Percentiles rank a stretch among this genome's conserved stretches.
Evolutionary conservation across 495 filamentous ascomycete species (phyloP).

Genomic region (Lindgomyces ingoldianus): DNA sequence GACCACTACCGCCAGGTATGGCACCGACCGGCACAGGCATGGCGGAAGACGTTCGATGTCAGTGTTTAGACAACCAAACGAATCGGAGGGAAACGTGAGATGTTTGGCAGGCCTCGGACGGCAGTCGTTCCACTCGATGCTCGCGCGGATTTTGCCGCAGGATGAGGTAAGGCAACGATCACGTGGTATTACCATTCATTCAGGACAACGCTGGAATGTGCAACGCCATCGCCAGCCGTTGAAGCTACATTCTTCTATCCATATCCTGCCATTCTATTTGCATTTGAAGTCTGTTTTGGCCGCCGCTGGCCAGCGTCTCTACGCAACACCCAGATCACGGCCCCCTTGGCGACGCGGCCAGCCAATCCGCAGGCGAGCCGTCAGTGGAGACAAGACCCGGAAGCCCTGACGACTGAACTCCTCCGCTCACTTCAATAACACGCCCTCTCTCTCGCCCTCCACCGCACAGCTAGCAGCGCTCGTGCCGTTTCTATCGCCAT

Average conservation of each 20-base stretch:
- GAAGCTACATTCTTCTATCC: not conserved
- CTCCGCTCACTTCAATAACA: conserved; percentile 19
- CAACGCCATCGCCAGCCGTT: too few species aligned
- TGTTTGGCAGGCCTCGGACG: not conserved
- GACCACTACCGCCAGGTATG: conserved; percentile 44
- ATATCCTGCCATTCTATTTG: not conserved
- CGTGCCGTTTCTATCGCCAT: not conserved
- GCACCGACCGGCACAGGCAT: conserved; percentile 71
- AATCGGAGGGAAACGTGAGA: conserved; percentile 9
- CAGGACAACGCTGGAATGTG: conserved; percentile 4
- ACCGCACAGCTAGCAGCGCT: not conserved
- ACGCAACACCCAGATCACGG: conserved; percentile 15
- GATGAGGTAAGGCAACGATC: too few species aligned
- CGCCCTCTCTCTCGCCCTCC: conserved; percentile 10
- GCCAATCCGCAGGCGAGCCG: conserved; percentile 18
- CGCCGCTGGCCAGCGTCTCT: not conserved
- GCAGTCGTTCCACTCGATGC: conserved; percentile 9
- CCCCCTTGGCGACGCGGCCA: not conserved
- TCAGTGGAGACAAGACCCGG: conserved; percentile 15
- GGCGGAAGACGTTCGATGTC: conserved; percentile 34
- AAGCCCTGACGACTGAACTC: conserved; percentile 14
- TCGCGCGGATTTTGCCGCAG: conserved; percentile 7
- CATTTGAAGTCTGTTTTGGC: not conserved
- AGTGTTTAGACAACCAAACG: conserved; percentile 2
- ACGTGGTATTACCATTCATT: too few species aligned